A percentile compares a stretch with the other conserved stretches of the same genome.
phyloP scores from a whole-genome alignment of 352 stramenopile species.

The Blastocystis hominis region DNA sequence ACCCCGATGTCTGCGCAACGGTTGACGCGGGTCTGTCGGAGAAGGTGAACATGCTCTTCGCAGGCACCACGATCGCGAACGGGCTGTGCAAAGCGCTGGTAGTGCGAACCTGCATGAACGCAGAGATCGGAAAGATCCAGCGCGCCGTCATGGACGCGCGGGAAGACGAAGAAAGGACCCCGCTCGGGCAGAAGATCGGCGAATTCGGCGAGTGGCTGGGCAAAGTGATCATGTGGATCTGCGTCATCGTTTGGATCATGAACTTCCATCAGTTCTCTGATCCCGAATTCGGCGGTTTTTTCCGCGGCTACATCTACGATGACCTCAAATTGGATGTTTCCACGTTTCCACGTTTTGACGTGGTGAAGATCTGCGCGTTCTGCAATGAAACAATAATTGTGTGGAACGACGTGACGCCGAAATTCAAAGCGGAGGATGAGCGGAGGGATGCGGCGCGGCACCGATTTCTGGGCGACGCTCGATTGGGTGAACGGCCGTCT shows the following conservation, averaged over 20 bases:
- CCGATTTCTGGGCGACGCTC: constrained; percentile 84
- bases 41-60: too few relatives aligned
- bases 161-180: constrained; percentile 88
- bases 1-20: neutral
- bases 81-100: too few relatives aligned
- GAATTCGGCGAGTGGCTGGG: constrained; percentile 90
- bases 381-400: constrained; percentile 86
- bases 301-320: constrained; percentile 96
- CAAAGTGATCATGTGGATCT: constrained; percentile 89
- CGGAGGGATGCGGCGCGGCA: constrained; percentile 90
- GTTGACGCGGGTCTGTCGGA: constrained; percentile 66
- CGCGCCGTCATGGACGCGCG: too few relatives aligned
- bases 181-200: constrained; percentile 91
- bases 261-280: constrained; percentile 66
- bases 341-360: too few relatives aligned
- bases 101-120: too few relatives aligned
- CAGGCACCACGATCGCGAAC: too few relatives aligned
- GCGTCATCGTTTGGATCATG: too few relatives aligned
- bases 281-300: constrained; percentile 70
- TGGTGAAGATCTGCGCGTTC: constrained; percentile 65
- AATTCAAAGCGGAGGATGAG: neutral
- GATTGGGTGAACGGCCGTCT: constrained; percentile 81
- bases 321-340: too few relatives aligned
- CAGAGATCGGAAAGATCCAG: too few relatives aligned
- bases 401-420: constrained; percentile 59